These are phyloP conservation scores for Cladophialophora immunda DNA, from an alignment of 2,329 filamentous ascomycete species.

Conservation along the genomic window DNA sequence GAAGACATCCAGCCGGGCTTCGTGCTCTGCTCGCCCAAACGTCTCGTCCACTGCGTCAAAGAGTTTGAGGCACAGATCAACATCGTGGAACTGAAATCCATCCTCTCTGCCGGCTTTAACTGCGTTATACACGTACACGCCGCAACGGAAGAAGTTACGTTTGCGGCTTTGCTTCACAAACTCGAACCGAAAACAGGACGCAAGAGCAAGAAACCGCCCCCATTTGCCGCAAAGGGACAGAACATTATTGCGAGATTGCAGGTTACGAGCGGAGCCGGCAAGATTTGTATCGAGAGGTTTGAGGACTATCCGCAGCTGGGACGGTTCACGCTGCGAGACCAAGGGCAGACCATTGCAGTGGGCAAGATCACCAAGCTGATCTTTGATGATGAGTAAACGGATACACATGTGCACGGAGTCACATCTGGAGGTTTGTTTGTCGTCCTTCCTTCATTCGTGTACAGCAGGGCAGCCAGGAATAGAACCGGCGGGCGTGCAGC, in stretches of 20 bases:
- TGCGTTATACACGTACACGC: slow-evolving; percentile 98
- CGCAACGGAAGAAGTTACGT: slow-evolving; percentile 96
- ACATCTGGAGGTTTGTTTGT: neutral
- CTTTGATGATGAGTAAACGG: slow-evolving; percentile 49
- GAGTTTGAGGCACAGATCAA: slow-evolving; percentile 96
- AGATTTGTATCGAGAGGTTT: slow-evolving; percentile 91
- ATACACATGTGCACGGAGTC: neutral
- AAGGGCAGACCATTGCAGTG: slow-evolving; percentile 99
- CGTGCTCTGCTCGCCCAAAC: slow-evolving; percentile 93
- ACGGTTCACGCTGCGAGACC: slow-evolving; percentile 87
- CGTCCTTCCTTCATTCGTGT: neutral
- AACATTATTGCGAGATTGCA: slow-evolving; percentile 93
- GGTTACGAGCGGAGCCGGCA: slow-evolving; percentile 82
- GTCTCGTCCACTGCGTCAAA: slow-evolving; percentile 87
- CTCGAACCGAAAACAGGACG: slow-evolving; percentile 92
- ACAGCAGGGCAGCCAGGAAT: neutral
- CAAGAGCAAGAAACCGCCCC: slow-evolving; percentile 91
- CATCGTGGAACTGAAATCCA: slow-evolving; percentile 92
- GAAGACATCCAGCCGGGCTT: slow-evolving; percentile 96
- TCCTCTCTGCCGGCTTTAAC: slow-evolving; percentile 94
- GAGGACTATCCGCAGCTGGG: slow-evolving; percentile 96
- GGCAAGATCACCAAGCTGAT: slow-evolving; percentile 97
- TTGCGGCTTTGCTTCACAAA: slow-evolving; percentile 86
- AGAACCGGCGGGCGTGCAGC: neutral
- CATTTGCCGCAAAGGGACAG: slow-evolving; percentile 81